These are phyloP conservation scores for Podospora comata DNA, from an alignment of 495 filamentous ascomycete genomes.

Conservation along the genomic window DNA sequence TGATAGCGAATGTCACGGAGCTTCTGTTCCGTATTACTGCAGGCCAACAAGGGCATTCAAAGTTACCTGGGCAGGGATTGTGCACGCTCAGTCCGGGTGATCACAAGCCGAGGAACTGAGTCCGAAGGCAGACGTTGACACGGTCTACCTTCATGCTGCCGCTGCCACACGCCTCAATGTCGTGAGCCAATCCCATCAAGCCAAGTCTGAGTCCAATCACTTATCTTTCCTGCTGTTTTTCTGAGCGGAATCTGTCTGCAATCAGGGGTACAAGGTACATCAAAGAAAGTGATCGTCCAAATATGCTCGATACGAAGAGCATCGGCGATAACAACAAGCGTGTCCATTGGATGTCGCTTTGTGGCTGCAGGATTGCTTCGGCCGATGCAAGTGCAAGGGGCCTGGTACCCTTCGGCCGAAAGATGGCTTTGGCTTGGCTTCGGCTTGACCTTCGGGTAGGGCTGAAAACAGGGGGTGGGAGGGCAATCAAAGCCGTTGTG, in stretches of 20 bases:
- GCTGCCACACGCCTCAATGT: no score
- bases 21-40: not conserved
- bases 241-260: no score
- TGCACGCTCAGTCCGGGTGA: not conserved
- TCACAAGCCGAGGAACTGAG: not conserved
- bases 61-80: not conserved
- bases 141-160: no score
- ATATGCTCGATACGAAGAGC: not conserved
- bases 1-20: not conserved
- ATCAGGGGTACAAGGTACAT: no score
- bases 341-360: not conserved
- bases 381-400: not conserved
- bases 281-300: no score
- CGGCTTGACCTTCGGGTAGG: not conserved
- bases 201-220: no score
- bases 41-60: not conserved
- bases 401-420: not conserved
- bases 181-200: no score
- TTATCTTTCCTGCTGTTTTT: no score
- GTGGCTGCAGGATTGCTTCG: not conserved
- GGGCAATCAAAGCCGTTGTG: not conserved
- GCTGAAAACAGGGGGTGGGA: not conserved
- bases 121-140: not conserved
- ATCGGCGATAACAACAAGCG: not conserved
- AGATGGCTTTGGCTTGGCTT: not conserved